Conservation (phyloP, 116 monocot species). For the Phalaenopsis hybrid region DNA sequence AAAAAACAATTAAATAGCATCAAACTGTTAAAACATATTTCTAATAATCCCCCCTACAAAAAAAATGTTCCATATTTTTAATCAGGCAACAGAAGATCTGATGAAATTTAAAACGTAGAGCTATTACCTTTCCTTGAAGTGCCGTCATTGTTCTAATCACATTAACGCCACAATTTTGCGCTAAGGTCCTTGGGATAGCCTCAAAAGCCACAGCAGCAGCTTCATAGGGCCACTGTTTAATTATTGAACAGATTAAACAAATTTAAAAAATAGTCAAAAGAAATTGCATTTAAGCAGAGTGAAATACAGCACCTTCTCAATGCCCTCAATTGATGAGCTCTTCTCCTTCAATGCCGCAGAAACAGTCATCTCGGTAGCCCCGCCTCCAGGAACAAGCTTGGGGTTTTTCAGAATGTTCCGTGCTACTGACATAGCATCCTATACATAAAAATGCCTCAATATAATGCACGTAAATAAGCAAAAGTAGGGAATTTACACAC, state of each 20-base stretch:
- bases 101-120: neutral
- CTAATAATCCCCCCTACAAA: too few species aligned
- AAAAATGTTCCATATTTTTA: neutral
- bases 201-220: slow-evolving; percentile 95
- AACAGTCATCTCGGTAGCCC: slow-evolving; percentile 85
- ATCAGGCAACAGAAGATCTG: neutral
- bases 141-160: slow-evolving; percentile 92
- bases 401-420: slow-evolving; percentile 92
- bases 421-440: slow-evolving; percentile 93
- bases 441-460: slow-evolving; percentile 2
- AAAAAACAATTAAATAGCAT: neutral
- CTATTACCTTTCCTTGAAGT: slow-evolving; percentile 84
- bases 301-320: slow-evolving; percentile 59
- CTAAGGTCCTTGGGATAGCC: slow-evolving; percentile 82
- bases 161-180: slow-evolving; percentile 91
- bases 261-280: neutral
- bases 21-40: neutral
- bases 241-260: neutral
- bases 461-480: neutral
- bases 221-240: slow-evolving; percentile 87
- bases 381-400: slow-evolving; percentile 93
- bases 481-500: too few species aligned
- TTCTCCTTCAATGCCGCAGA: slow-evolving; percentile 89
- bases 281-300: neutral
- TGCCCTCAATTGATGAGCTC: slow-evolving; percentile 88